These are phyloP conservation scores for Pseudogymnoascus verrucosus DNA, from an alignment of 2,329 filamentous ascomycete species.

Conservation along the genomic window DNA sequence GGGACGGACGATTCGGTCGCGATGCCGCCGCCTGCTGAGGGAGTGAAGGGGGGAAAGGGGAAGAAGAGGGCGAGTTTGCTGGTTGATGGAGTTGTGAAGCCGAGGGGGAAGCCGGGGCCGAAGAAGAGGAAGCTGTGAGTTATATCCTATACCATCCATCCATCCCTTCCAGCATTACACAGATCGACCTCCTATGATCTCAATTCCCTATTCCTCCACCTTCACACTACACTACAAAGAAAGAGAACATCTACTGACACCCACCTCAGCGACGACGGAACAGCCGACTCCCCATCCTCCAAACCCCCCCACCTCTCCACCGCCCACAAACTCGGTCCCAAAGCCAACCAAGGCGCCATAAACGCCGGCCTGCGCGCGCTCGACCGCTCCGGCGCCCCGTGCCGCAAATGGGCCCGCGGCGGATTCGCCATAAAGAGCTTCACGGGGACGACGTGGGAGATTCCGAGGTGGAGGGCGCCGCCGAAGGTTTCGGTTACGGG, in stretches of 20 bases:
- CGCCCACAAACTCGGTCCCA: constrained; percentile 80
- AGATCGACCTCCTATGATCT: too few species aligned
- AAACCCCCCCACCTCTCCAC: constrained; percentile 28
- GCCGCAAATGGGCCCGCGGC: constrained; percentile 82
- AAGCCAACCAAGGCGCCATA: constrained; percentile 94
- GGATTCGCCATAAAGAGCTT: constrained; percentile 84
- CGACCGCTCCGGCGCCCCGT: constrained; percentile 84
- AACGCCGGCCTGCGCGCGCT: constrained; percentile 92
- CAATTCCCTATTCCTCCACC: neutral
- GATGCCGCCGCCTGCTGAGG: constrained; percentile 54
- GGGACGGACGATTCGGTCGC: constrained; percentile 46
- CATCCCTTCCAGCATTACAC: neutral
- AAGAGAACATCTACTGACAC: constrained; percentile 25
- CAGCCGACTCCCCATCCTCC: constrained; percentile 47
- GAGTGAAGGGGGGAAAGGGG: constrained; percentile 55
- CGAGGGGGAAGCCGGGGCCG: constrained; percentile 80
- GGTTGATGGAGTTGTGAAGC: constrained; percentile 57
- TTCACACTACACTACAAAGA: neutral
- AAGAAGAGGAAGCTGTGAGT: constrained; percentile 97
- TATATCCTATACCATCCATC: constrained; percentile 10
- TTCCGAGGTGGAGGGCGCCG: constrained; percentile 75
- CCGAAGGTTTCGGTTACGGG: constrained; percentile 43
- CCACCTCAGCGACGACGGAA: constrained; percentile 49
- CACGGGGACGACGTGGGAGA: constrained; percentile 75
- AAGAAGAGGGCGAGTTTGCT: constrained; percentile 51